phyloP scores from a whole-genome alignment of 2,329 filamentous ascomycete species.

The Dryadomyces quercivorus region DNA sequence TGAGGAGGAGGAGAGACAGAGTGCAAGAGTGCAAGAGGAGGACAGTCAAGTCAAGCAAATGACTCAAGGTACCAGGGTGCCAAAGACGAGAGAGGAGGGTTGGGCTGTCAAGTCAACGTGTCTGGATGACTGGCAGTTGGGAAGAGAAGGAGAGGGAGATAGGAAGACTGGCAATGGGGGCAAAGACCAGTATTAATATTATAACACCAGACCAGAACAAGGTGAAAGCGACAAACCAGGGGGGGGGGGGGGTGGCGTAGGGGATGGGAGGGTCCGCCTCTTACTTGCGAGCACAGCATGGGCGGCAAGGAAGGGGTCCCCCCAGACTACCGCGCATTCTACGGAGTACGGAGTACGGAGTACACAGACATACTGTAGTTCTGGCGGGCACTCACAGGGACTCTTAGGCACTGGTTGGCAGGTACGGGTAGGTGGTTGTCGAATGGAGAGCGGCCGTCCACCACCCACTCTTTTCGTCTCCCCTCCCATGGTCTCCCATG shows the following conservation, averaged over 20 bases:
- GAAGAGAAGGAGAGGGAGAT: constrained; percentile 17
- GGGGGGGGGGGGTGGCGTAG: not conserved
- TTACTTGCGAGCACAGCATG: not conserved
- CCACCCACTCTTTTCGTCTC: no score
- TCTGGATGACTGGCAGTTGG: constrained; percentile 24
- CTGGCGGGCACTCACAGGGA: not conserved
- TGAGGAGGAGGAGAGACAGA: constrained; percentile 3
- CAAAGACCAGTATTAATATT: not conserved
- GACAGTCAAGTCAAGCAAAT: constrained; percentile 29
- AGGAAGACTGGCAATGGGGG: constrained; percentile 13
- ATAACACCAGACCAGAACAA: not conserved
- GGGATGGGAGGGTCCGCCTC: not conserved
- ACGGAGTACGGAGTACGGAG: not conserved
- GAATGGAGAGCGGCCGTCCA: no score
- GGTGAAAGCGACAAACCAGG: not conserved
- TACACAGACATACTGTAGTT: not conserved
- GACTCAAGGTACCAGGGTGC: constrained; percentile 22
- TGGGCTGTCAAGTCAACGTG: constrained; percentile 25
- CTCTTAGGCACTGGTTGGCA: no score
- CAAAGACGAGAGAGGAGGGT: not conserved
- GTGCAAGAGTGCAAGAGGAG: constrained; percentile 5
- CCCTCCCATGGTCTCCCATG: no score
- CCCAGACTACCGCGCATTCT: not conserved
- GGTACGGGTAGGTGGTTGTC: no score
- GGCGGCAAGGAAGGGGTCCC: not conserved